phyloP scores from a whole-genome alignment of 495 filamentous ascomycete genomes.

The Darksidea phi region DNA sequence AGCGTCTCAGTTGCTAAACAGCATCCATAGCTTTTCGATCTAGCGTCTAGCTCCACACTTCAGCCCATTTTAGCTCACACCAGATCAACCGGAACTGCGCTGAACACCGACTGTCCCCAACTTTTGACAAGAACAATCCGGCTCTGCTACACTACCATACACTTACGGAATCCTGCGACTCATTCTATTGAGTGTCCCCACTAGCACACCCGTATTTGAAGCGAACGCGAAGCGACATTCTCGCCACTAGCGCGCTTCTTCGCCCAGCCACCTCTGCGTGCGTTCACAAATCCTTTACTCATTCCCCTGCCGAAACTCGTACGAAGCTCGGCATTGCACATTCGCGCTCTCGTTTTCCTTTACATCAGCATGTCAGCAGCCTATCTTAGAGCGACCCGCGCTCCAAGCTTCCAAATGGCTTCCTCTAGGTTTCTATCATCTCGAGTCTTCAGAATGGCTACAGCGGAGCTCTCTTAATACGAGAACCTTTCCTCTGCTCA shows the following conservation, averaged over 20 bases:
- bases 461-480: too few species aligned
- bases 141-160: neutral
- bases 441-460: too few species aligned
- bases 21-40: neutral
- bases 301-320: neutral
- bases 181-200: neutral
- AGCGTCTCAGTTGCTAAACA: neutral
- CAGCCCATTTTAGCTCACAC: neutral
- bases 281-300: neutral
- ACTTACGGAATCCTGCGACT: neutral
- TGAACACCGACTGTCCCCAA: neutral
- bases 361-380: too few species aligned
- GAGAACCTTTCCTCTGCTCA: neutral
- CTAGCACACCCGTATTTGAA: neutral
- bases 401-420: too few species aligned
- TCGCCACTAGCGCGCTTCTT: neutral
- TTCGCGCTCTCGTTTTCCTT: neutral
- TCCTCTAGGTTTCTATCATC: too few species aligned
- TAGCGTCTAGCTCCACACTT: neutral
- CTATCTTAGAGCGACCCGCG: too few species aligned
- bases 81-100: neutral
- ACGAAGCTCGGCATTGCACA: neutral
- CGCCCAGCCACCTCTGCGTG: neutral
- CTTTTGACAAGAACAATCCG: too few species aligned
- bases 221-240: neutral